phyloP scores from a whole-genome alignment of 2,329 filamentous ascomycete genomes.

The Lanzia echinophila region DNA sequence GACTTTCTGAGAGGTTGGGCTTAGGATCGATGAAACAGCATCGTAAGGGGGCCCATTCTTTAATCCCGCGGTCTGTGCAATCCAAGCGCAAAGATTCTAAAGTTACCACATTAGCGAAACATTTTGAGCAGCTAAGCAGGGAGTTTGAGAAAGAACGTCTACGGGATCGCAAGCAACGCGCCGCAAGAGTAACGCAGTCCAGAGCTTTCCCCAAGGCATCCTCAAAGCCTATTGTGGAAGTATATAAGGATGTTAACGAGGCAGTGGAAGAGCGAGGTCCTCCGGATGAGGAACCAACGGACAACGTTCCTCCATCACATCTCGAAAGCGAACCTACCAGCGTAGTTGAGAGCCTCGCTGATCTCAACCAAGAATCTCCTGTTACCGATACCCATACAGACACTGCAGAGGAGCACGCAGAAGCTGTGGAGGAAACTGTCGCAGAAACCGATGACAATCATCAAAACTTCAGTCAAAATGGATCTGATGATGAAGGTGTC shows the following conservation, averaged over 20 bases:
- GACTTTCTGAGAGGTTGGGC: conserved; percentile 66
- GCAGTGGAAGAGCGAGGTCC: conserved; percentile 76
- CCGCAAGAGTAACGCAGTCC: conserved; percentile 66
- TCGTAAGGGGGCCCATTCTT: conserved; percentile 55
- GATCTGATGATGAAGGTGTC: conserved; percentile 61
- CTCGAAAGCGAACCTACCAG: conserved; percentile 25
- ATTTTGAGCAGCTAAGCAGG: conserved; percentile 92
- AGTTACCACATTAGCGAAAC: conserved; percentile 86
- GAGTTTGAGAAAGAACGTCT: conserved; percentile 87
- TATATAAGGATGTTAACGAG: conserved; percentile 89
- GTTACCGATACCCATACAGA: conserved; percentile 16
- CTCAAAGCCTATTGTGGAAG: conserved; percentile 92
- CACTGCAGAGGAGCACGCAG: conserved; percentile 26
- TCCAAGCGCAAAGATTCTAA: conserved; percentile 63
- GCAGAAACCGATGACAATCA: conserved; percentile 39
- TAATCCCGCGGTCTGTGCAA: conserved; percentile 82
- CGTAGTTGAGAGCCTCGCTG: conserved; percentile 27
- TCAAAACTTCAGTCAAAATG: conserved; percentile 49
- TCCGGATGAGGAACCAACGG: conserved; percentile 39
- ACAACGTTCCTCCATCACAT: conserved; percentile 12
- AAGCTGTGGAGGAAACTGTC: conserved; percentile 26
- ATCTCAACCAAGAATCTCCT: conserved; percentile 19
- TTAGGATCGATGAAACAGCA: conserved; percentile 56
- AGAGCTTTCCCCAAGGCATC: conserved; percentile 83
- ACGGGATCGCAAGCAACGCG: conserved; percentile 73